phyloP scores from a whole-genome alignment of 2,329 filamentous ascomycete species.

The Didymella sp. region DNA sequence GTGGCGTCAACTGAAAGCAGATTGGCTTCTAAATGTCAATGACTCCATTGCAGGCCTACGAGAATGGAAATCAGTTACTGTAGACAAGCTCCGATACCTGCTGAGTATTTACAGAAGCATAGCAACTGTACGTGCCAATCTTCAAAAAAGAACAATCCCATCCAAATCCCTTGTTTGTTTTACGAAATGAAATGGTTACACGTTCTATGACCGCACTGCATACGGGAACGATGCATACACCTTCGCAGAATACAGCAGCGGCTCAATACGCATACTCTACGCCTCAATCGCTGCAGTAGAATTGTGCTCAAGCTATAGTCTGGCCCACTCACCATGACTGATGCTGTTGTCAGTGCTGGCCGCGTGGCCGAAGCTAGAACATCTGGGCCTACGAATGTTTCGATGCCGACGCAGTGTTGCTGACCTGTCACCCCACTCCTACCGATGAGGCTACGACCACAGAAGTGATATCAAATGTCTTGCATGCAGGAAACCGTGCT shows the following conservation, averaged over 20 bases:
- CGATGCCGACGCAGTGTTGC: constrained; percentile 16
- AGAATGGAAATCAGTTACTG: no score
- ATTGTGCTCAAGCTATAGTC: no score
- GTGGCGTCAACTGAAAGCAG: no score
- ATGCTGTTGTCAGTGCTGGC: neutral
- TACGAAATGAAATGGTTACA: no score
- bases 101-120: no score
- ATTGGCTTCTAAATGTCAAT: no score
- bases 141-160: no score
- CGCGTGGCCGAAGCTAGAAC: constrained; percentile 11
- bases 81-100: no score
- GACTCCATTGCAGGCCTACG: no score
- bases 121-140: no score
- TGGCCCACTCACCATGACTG: neutral
- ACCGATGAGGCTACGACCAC: constrained; percentile 8
- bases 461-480: neutral
- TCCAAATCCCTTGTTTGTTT: no score
- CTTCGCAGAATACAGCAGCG: neutral
- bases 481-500: neutral
- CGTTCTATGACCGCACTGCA: neutral
- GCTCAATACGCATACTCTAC: neutral
- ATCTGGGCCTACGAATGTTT: neutral
- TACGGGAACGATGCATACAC: neutral
- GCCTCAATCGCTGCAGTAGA: neutral
- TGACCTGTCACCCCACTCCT: constrained; percentile 5